These are phyloP conservation scores for Hyaloperonospora brassicae DNA, from an alignment of 352 stramenopile genomes.

Conservation along the genomic window DNA sequence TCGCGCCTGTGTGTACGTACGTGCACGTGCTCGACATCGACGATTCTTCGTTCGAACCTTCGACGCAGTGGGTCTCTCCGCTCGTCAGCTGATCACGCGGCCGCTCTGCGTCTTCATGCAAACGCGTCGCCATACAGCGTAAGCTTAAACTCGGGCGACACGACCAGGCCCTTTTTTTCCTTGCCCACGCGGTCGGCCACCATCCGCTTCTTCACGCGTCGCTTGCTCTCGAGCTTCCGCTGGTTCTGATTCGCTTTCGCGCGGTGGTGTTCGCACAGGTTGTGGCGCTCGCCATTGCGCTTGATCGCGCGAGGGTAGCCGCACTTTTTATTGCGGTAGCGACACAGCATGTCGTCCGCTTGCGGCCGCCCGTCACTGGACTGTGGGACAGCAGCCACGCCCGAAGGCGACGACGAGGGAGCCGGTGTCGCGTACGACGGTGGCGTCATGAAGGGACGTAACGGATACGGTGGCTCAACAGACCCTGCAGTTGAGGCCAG, in stretches of 20 bases:
- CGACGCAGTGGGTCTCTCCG: too few relatives aligned
- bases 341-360: conserved; percentile 33
- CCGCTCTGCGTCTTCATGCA: conserved; percentile 1
- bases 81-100: too few relatives aligned
- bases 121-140: conserved; percentile 13
- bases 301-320: conserved; percentile 49
- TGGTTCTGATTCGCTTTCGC: conserved; percentile 77
- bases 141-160: conserved; percentile 10
- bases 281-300: conserved; percentile 58
- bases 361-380: neutral
- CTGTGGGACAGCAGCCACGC: neutral
- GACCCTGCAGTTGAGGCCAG: too few relatives aligned
- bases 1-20: too few relatives aligned
- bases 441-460: conserved; percentile 7
- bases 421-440: neutral
- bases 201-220: conserved; percentile 49
- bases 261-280: conserved; percentile 55
- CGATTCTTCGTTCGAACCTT: too few relatives aligned
- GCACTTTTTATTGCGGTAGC: conserved; percentile 65
- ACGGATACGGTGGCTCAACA: conserved; percentile 2
- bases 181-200: conserved; percentile 15
- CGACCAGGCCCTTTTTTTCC: conserved; percentile 13
- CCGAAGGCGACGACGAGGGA: neutral
- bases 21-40: too few relatives aligned
- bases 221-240: conserved; percentile 75